A percentile compares a stretch with the other conserved stretches of the same genome.
phyloP scores from a whole-genome alignment of 768 basidiomycete genomes.

The Suillus spraguei region DNA sequence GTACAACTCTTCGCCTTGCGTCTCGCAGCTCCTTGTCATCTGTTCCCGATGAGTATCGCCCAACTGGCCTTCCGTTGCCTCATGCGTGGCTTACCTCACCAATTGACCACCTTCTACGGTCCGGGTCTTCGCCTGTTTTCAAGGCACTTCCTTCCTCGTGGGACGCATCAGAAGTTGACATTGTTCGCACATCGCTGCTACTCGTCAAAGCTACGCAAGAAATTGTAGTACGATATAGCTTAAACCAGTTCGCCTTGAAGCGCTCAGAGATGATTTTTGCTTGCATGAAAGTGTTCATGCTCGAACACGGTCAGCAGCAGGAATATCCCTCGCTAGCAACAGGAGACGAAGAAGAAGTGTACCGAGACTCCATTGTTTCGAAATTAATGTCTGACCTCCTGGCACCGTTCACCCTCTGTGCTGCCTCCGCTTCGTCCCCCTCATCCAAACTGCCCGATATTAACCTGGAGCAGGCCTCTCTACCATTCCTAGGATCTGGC shows the following conservation, averaged over 20 bases:
- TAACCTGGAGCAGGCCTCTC: slow-evolving; percentile 55
- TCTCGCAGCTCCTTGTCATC: not conserved
- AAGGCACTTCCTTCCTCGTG: slow-evolving; percentile 65
- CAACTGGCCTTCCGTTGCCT: slow-evolving; percentile 46
- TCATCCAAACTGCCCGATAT: not conserved
- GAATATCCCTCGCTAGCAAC: slow-evolving; percentile 17
- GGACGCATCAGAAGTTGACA: slow-evolving; percentile 79
- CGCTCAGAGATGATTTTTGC: slow-evolving; percentile 54
- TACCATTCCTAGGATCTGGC: slow-evolving; percentile 58
- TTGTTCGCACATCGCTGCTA: slow-evolving; percentile 69
- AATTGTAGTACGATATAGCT: slow-evolving; percentile 43
- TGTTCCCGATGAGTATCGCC: slow-evolving; percentile 25
- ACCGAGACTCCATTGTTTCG: slow-evolving; percentile 70
- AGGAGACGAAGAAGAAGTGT: slow-evolving; percentile 61
- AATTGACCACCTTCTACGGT: slow-evolving; percentile 79
- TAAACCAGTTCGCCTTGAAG: slow-evolving; percentile 34
- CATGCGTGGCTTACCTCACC: slow-evolving; percentile 72
- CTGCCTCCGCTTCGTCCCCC: slow-evolving; percentile 6
- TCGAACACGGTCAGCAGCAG: slow-evolving; percentile 75
- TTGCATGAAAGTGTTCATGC: slow-evolving; percentile 95
- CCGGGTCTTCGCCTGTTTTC: slow-evolving; percentile 74
- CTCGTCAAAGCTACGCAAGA: slow-evolving; percentile 56
- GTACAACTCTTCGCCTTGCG: slow-evolving; percentile 56
- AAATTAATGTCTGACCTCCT: slow-evolving; percentile 63
- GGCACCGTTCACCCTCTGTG: slow-evolving; percentile 48